phyloP scores from a whole-genome alignment of 345 rosid genomes.

The Salix dunnii region DNA sequence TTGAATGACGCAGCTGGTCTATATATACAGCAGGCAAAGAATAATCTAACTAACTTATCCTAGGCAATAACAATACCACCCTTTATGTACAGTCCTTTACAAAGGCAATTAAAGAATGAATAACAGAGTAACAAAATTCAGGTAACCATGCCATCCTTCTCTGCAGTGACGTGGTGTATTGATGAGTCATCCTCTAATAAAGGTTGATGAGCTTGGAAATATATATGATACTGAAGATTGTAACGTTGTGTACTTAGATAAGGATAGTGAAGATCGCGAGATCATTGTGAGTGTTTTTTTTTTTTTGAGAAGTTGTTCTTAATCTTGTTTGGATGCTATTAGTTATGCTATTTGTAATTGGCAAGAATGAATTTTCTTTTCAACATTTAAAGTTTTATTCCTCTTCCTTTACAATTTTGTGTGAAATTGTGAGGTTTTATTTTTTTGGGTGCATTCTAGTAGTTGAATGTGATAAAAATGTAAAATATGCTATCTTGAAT shows the following conservation, averaged over 20 bases:
- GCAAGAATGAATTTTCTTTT: not conserved
- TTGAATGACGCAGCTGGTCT: too few relatives aligned
- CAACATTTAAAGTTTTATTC: not conserved
- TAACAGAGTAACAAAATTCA: too few relatives aligned
- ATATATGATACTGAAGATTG: conserved; percentile 65
- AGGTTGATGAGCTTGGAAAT: conserved; percentile 83
- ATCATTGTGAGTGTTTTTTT: conserved; percentile 54
- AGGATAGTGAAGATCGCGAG: conserved; percentile 93
- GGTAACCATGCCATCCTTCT: too few relatives aligned
- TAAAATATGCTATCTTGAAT: not conserved
- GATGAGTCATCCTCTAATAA: too few relatives aligned
- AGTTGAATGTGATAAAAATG: not conserved
- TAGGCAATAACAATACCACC: too few relatives aligned
- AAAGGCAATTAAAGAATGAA: too few relatives aligned
- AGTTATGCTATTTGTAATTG: not conserved
- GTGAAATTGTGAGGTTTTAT: not conserved
- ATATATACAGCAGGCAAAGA: too few relatives aligned
- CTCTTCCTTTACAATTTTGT: not conserved
- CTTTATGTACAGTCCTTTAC: too few relatives aligned
- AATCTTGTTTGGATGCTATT: not conserved
- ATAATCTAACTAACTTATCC: too few relatives aligned
- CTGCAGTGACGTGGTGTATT: too few relatives aligned
- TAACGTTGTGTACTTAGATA: conserved; percentile 64
- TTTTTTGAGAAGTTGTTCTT: not conserved
- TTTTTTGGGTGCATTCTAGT: not conserved